phyloP scores from a whole-genome alignment of 495 filamentous ascomycete genomes.

The Neurospora cerealis region DNA sequence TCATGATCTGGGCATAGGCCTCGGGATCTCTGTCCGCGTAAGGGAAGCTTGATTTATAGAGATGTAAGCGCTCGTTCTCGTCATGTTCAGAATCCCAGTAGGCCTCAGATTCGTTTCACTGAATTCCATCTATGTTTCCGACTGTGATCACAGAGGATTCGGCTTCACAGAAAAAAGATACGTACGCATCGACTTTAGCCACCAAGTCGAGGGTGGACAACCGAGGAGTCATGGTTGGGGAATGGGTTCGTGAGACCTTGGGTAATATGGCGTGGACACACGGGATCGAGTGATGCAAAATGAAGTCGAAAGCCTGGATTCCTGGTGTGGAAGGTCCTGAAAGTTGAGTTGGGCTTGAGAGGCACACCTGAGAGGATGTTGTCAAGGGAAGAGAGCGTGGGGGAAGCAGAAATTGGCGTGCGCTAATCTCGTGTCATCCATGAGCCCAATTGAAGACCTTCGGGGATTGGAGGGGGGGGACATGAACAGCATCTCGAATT shows the following conservation, averaged over 20 bases:
- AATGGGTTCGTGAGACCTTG: not conserved
- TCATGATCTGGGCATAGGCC: constrained; percentile 37
- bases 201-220: constrained; percentile 26
- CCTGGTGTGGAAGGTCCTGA: not conserved
- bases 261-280: not conserved
- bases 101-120: not conserved
- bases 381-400: not conserved
- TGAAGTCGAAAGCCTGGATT: not conserved
- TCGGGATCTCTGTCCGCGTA: constrained; percentile 48
- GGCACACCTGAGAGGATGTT: not conserved
- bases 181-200: constrained; percentile 54
- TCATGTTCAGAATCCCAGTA: not conserved
- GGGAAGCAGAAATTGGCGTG: not conserved
- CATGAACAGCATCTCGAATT: not conserved
- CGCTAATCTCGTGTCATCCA: not conserved
- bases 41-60: constrained; percentile 47
- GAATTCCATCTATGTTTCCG: not conserved
- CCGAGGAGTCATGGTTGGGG: constrained; percentile 5
- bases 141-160: not conserved
- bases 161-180: not conserved
- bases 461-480: not conserved
- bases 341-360: not conserved
- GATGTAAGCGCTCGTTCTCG: constrained; percentile 2
- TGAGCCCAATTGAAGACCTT: not conserved
- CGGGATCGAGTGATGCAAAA: not conserved